Conservation (phyloP, 371 early-diverging fungal genomes). For the Mycotypha africana region DNA sequence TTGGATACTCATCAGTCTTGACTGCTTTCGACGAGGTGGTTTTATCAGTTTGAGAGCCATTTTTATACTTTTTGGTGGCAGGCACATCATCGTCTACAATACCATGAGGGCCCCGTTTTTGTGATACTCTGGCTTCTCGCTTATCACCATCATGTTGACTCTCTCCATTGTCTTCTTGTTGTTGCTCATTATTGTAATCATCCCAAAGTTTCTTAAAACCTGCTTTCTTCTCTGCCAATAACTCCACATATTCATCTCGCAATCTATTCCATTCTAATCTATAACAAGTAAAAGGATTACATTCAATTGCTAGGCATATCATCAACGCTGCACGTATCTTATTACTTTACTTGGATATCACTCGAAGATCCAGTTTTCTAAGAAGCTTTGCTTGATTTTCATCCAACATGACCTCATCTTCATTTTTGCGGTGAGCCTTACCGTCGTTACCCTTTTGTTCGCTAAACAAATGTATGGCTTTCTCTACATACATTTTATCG, state of each 20-base stretch:
- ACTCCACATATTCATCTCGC: slow-evolving; percentile 25
- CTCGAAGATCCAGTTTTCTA: slow-evolving; percentile 16
- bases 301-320: no score
- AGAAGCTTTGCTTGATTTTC: background rate
- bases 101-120: no score
- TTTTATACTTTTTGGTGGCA: no score
- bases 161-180: background rate
- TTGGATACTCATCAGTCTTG: slow-evolving; percentile 6
- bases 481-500: slow-evolving; percentile 15
- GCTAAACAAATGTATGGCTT: slow-evolving; percentile 19
- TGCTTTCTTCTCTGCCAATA: slow-evolving; percentile 4
- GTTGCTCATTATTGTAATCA: slow-evolving; percentile 5
- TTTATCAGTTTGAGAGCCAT: no score
- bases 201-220: slow-evolving; percentile 11
- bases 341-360: slow-evolving; percentile 35
- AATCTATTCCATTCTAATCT: slow-evolving; percentile 22
- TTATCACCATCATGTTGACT: no score
- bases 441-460: slow-evolving; percentile 8
- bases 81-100: no score
- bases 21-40: no score
- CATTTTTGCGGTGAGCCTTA: background rate
- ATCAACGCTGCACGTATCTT: no score
- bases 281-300: background rate
- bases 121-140: no score
- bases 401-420: background rate